phyloP scores from a whole-genome alignment of 2,329 filamentous ascomycete species.

The Chaetomiaceae sp. region DNA sequence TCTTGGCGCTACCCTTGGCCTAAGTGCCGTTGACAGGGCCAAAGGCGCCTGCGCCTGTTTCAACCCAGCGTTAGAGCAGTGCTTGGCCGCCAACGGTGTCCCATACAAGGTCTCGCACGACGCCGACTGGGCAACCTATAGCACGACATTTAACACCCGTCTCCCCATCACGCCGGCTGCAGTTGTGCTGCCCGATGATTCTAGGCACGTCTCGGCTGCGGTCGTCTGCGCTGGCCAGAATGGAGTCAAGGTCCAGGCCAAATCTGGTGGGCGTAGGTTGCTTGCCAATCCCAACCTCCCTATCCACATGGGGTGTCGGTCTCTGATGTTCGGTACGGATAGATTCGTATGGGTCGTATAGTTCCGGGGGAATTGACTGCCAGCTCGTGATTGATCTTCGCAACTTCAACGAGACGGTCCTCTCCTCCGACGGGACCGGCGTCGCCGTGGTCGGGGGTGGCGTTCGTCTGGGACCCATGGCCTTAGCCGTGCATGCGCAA shows the following conservation, averaged over 20 bases:
- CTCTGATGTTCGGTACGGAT: background rate
- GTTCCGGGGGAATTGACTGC: background rate
- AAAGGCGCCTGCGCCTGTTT: background rate
- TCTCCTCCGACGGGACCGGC: background rate
- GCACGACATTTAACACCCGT: background rate
- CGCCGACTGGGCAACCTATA: background rate
- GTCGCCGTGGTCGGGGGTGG: background rate
- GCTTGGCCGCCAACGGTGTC: background rate
- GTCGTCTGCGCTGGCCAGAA: background rate
- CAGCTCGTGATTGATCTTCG: background rate
- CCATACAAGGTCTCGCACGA: background rate
- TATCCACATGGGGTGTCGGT: background rate
- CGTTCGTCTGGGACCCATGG: background rate
- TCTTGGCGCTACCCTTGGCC: background rate
- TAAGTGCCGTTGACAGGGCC: background rate
- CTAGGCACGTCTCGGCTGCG: background rate
- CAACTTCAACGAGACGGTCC: background rate
- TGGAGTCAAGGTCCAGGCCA: slow-evolving; percentile 2
- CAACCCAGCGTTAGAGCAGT: background rate
- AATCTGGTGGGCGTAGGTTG: slow-evolving; percentile 2
- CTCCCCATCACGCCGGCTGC: background rate
- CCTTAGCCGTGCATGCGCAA: background rate
- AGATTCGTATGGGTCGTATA: slow-evolving; percentile 3
- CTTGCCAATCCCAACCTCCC: background rate
- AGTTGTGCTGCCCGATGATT: background rate